phyloP scores from a whole-genome alignment of 345 rosid genomes.

The Kandelia obovata region DNA sequence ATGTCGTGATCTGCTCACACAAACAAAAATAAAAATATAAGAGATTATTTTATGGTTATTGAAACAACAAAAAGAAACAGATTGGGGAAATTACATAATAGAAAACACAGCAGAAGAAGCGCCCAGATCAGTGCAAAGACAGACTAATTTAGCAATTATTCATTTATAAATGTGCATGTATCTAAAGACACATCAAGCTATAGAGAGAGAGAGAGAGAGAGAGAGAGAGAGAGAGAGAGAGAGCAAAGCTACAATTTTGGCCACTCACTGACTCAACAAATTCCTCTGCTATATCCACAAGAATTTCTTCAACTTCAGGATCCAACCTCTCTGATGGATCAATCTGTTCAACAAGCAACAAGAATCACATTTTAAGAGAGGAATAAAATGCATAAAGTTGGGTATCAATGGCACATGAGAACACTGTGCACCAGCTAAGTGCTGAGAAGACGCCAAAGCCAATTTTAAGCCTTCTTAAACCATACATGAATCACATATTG shows the following conservation, averaged over 20 bases:
- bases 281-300: conserved; percentile 90
- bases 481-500: not conserved
- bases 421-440: not conserved
- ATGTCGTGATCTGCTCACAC: conserved; percentile 68
- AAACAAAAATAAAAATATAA: not conserved
- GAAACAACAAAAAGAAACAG: not conserved
- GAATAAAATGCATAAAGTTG: not conserved
- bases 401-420: not conserved
- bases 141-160: too few relatives aligned
- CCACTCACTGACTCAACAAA: conserved; percentile 87
- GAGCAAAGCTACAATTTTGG: conserved; percentile 10
- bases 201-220: not conserved
- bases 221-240: not conserved
- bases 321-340: conserved; percentile 89
- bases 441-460: not conserved
- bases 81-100: not conserved
- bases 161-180: too few relatives aligned
- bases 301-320: conserved; percentile 91
- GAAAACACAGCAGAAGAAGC: not conserved
- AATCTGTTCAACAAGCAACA: conserved; percentile 46
- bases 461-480: not conserved
- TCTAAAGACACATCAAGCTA: too few relatives aligned
- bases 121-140: not conserved
- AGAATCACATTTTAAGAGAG: conserved; percentile 4
- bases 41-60: not conserved